Evolutionary conservation across 495 filamentous ascomycete genomes (phyloP).

Genomic region (Cercophora samala): DNA sequence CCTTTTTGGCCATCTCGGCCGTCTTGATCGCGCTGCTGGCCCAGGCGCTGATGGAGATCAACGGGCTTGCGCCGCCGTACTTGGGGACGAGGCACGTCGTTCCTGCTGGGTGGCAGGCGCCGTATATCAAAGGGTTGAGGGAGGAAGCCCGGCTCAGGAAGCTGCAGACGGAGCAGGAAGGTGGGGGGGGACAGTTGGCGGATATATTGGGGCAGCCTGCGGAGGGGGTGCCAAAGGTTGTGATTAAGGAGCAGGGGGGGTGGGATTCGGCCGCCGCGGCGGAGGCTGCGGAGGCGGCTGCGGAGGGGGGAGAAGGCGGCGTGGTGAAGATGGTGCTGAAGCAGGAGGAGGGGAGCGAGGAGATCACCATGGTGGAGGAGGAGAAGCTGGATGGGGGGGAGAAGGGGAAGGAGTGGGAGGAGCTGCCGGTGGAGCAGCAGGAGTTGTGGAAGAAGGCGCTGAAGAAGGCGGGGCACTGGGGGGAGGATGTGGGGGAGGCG

Average conservation of each 20-base stretch:
- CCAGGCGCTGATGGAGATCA: slow-evolving; percentile 65
- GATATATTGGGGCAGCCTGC: neutral
- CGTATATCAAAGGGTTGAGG: neutral
- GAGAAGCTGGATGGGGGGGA: slow-evolving; percentile 45
- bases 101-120: slow-evolving; percentile 29
- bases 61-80: slow-evolving; percentile 57
- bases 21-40: slow-evolving; percentile 57
- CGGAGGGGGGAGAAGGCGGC: slow-evolving; percentile 41
- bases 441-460: slow-evolving; percentile 66
- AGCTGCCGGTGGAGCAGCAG: slow-evolving; percentile 57
- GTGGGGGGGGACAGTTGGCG: neutral
- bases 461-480: slow-evolving; percentile 68
- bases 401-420: slow-evolving; percentile 59
- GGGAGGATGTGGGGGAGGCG: slow-evolving; percentile 64
- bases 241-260: neutral
- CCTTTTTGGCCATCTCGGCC: slow-evolving; percentile 50
- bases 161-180: neutral
- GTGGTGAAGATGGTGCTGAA: slow-evolving; percentile 20
- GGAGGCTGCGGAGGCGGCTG: slow-evolving; percentile 32
- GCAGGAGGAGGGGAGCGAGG: slow-evolving; percentile 26
- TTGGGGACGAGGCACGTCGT: slow-evolving; percentile 40
- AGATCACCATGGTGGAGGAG: slow-evolving; percentile 44
- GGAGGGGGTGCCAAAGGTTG: neutral
- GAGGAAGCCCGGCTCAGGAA: neutral
- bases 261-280: neutral